Evolutionary conservation across 1,284 basidiomycete species (phyloP), one percentile per base, ranked within the genome.

Genomic region (Porodaedalea pini): DNA sequence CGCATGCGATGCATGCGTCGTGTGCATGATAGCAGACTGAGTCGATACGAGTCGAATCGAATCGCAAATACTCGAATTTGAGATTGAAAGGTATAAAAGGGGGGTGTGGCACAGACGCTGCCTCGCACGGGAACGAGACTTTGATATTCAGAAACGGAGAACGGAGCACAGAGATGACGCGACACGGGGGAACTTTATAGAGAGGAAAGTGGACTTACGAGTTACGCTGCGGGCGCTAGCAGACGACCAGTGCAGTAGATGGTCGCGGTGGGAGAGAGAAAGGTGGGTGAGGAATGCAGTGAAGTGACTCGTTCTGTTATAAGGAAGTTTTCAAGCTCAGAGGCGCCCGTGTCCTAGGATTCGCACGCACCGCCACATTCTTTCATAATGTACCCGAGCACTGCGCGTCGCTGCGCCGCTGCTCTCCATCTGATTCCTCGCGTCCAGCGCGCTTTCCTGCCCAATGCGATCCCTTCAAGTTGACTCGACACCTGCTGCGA

Each of bases 221-320:
- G 34, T 57, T 15, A 15, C 7, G 34, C 51, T 61, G 11, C 17
- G 29, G 29, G 21, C 45, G 27, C 45, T 55, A 37, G 15, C 15
- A 11, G 29, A 19, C 2, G 48, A 56, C 27, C 58, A 56, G 59
- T n/a, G n/a, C n/a, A n/a, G n/a, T n/a, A 43, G 62, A 51, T 58
- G 60, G 32, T 55, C 44, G 60, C 43, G 57, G 58, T 53, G 34
- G 29, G 45, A 52, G 50, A 48, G 58, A 61, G 49, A 56, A 56
- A 62, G 52, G 62, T 47, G 47, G 51, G 39, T 53, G 54, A n/a
- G 43, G 60, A 23, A 21, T 17, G 36, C n/a, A n/a, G n/a, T n/a
- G 21, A 25, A 21, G 34, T 63, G 63, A 66, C 63, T 66, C 65
- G 55, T 58, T 58, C 45, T 66, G 62, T 29, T 29, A 61, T 50